These are phyloP conservation scores for Blastobotrys capitulatus DNA, from an alignment of 1,139 yeast species.

Conservation along the genomic window DNA sequence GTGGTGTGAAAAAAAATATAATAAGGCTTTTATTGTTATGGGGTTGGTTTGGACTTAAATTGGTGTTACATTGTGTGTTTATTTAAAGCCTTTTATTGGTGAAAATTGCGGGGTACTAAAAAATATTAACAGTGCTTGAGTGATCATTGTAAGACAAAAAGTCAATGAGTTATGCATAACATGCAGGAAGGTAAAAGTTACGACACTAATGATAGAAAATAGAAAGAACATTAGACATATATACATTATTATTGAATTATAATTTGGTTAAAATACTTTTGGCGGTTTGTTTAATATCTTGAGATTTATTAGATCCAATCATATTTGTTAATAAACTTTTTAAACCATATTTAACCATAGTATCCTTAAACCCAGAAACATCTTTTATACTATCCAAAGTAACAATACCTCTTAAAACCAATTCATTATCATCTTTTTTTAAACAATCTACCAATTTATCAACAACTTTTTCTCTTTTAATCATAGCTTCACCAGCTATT, in stretches of 20 bases:
- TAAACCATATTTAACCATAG: neutral
- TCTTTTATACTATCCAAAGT: constrained; percentile 12
- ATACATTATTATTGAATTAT: neutral
- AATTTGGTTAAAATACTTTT: neutral
- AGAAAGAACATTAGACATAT: too few relatives aligned
- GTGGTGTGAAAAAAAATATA: too few relatives aligned
- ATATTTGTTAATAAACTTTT: neutral
- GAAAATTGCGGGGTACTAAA: too few relatives aligned
- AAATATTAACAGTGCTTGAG: too few relatives aligned
- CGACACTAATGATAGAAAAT: too few relatives aligned
- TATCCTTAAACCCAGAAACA: neutral
- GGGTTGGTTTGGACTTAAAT: too few relatives aligned
- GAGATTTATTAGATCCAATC: neutral
- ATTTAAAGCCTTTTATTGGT: too few relatives aligned
- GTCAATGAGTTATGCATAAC: too few relatives aligned
- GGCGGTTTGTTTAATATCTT: neutral
- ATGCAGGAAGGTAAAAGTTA: too few relatives aligned
- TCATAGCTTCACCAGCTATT: constrained; percentile 27
- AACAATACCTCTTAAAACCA: constrained; percentile 20
- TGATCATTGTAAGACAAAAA: too few relatives aligned
- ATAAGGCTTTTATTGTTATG: too few relatives aligned
- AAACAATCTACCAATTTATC: constrained; percentile 20
- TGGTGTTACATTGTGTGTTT: too few relatives aligned
- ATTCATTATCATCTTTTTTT: constrained; percentile 23
- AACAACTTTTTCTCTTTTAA: constrained; percentile 18